Evolutionary conservation across 345 rosid genomes (phyloP).

Genomic region (Barbarea vulgaris): DNA sequence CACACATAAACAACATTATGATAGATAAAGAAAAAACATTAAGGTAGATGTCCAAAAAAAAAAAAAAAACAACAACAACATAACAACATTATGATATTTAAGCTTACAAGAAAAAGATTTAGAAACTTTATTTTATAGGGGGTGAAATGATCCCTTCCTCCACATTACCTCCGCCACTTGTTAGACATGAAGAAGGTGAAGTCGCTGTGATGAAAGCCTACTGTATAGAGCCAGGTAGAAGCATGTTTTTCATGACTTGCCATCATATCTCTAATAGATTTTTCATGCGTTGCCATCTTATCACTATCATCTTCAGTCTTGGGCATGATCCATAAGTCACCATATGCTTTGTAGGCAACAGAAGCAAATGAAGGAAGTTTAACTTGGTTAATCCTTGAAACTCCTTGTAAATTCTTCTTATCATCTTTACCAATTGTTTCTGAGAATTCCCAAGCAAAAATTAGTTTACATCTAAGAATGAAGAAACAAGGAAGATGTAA

Average conservation of each 20-base stretch:
- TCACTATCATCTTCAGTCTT: constrained; percentile 36
- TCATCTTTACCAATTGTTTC: background rate
- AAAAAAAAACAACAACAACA: too few species aligned
- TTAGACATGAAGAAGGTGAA: constrained; percentile 40
- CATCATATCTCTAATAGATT: background rate
- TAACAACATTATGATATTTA: too few species aligned
- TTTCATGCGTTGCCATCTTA: constrained; percentile 5
- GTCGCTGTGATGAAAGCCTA: constrained; percentile 47
- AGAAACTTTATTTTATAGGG: too few species aligned
- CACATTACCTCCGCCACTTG: too few species aligned
- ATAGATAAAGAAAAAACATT: too few species aligned
- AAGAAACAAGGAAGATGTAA: background rate
- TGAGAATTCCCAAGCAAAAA: constrained; percentile 17
- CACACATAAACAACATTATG: background rate
- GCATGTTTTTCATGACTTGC: constrained; percentile 31
- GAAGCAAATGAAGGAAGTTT: constrained; percentile 46
- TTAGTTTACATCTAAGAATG: background rate
- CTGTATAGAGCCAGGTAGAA: constrained; percentile 38
- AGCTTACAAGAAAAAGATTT: too few species aligned
- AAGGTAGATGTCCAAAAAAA: too few species aligned
- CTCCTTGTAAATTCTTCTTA: constrained; percentile 2
- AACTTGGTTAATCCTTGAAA: background rate
- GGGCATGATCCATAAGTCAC: constrained; percentile 44
- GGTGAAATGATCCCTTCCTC: too few species aligned
- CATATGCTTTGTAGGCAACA: constrained; percentile 44